Base-by-base conservation (phyloP, 2,329 filamentous ascomycete species). In the Ascomycota sp. region DNA sequence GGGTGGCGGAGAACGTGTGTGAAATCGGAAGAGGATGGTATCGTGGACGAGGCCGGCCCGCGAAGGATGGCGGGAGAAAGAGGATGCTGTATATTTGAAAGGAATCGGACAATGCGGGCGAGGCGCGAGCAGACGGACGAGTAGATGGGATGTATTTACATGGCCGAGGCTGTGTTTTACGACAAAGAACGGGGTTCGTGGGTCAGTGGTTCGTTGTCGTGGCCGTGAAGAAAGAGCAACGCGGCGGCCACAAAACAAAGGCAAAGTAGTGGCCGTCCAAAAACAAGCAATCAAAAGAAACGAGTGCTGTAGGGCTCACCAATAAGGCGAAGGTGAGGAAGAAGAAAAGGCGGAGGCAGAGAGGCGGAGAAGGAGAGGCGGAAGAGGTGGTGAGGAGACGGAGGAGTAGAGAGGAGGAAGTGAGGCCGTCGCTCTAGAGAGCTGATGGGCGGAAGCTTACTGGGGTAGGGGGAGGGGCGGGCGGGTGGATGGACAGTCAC, bases 201-300 rank as follows among this genome's bases (percentile, higher is more conserved):
- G 23, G 32, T 32, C 26, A 32, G 28, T 22, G 20, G 23, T 9
- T 8, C 4, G n/a, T 20, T 24, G n/a, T 24, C 12, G 29, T 21
- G 12, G 32, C n/a, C 25, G 25, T n/a, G n/a, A n/a, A n/a, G 24
- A 24, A 23, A 12, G 23, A 25, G 7, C 23, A 11, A 27, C 24
- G 20, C 20, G 23, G 24, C 28, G 21, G 23, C 29, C 28, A 27
- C 25, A 28, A 24, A 33, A 38, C 30, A 36, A 35, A 39, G 33
- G 35, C 31, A 30, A 36, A 33, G 32, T 34, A 36, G 38, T 33
- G 35, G 35, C 33, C 28, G 33, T 29, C 13, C 25, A 19, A 20
- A 27, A 11, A 27, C 7, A 23, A 25, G 39, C 43, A 37, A 31
- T 35, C 32, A 33, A 33, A 38, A 32, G 36, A 37, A 34, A 34